These are phyloP conservation scores for Hippophae gyantsensis DNA, from an alignment of 306 rosid genomes.

Conservation along the genomic window DNA sequence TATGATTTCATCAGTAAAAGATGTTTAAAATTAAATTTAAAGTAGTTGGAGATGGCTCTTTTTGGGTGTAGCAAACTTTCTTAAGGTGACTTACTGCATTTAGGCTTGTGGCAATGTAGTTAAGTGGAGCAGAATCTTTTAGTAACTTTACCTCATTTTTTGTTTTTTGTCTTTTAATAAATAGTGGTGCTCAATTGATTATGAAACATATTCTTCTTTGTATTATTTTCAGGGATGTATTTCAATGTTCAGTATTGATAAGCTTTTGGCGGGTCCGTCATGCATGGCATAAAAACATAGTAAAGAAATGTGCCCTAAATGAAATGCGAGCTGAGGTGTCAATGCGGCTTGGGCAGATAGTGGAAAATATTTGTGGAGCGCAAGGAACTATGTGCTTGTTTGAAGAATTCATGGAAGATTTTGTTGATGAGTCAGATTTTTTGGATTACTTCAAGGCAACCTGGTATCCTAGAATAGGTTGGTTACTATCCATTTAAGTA, in stretches of 20 bases:
- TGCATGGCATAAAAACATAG: conserved; percentile 71
- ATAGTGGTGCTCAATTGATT: conserved; percentile 9
- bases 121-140: background rate
- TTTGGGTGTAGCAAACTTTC: conserved; percentile 2
- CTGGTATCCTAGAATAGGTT: conserved; percentile 80
- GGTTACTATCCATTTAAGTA: conserved; percentile 24
- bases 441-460: conserved; percentile 81
- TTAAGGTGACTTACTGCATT: conserved; percentile 11
- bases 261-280: conserved; percentile 81
- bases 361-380: conserved; percentile 45
- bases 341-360: conserved; percentile 43
- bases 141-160: background rate
- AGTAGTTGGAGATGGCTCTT: background rate
- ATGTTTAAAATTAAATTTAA: background rate
- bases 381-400: conserved; percentile 45
- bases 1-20: background rate
- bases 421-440: conserved; percentile 55
- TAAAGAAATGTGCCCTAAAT: conserved; percentile 44
- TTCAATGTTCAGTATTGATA: conserved; percentile 67
- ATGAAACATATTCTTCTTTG: conserved; percentile 16
- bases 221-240: conserved; percentile 64
- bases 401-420: conserved; percentile 64
- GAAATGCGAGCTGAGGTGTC: conserved; percentile 58
- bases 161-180: conserved; percentile 5
- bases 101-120: conserved; percentile 11